Percentiles rank a stretch among this genome's conserved stretches.
These are phyloP conservation scores for Phytophthora constricta DNA, from an alignment of 352 stramenopile species.

Conservation along the genomic window DNA sequence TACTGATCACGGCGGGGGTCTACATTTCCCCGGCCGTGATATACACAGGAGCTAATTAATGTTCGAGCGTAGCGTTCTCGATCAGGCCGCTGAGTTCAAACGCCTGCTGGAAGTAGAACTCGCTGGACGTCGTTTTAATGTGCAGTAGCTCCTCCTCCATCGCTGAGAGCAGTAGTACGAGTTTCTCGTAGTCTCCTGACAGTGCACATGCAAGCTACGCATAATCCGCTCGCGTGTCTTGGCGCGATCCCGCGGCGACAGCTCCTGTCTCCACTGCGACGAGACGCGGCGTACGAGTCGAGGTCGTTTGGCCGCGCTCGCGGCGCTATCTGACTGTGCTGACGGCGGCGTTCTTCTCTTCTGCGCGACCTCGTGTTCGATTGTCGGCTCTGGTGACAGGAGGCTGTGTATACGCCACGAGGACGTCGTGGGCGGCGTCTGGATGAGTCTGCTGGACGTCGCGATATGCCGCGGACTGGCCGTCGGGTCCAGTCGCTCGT, in stretches of 20 bases:
- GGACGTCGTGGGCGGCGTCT: slow-evolving; percentile 29
- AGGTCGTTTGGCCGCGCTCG: slow-evolving; percentile 35
- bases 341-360: slow-evolving; percentile 26
- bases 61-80: slow-evolving; percentile 51
- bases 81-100: slow-evolving; percentile 62
- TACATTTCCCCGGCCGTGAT: slow-evolving; percentile 12
- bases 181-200: slow-evolving; percentile 66
- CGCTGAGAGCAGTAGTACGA: slow-evolving; percentile 64
- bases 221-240: slow-evolving; percentile 74
- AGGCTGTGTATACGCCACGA: slow-evolving; percentile 38
- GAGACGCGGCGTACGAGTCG: slow-evolving; percentile 50
- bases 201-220: slow-evolving; percentile 58
- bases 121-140: slow-evolving; percentile 68
- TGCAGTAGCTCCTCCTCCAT: slow-evolving; percentile 86
- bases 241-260: slow-evolving; percentile 57
- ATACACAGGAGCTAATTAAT: slow-evolving; percentile 27
- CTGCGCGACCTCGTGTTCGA: slow-evolving; percentile 20
- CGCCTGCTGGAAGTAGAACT: slow-evolving; percentile 73
- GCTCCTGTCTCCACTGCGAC: slow-evolving; percentile 67
- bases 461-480: slow-evolving; percentile 36
- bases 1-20: slow-evolving; percentile 2
- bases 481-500: slow-evolving; percentile 44
- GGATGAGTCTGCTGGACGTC: slow-evolving; percentile 13
- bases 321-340: slow-evolving; percentile 11
- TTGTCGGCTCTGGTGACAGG: slow-evolving; percentile 26